Conservation (phyloP, 805 yeast genomes). For the Grigorovia humatica region DNA sequence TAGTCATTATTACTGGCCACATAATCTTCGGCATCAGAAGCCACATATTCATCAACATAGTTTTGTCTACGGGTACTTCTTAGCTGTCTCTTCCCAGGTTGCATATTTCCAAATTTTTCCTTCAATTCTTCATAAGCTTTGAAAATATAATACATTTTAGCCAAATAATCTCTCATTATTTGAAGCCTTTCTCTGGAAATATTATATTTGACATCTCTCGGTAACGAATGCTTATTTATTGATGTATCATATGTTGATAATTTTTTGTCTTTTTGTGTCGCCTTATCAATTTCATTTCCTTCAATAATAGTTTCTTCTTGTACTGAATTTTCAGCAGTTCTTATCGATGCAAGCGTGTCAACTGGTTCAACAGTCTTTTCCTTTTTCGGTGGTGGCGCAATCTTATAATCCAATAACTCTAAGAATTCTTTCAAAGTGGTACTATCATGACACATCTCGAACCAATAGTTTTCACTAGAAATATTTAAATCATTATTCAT, state of each 20-base stretch:
- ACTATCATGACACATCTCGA: slow-evolving; percentile 18
- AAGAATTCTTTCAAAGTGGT: slow-evolving; percentile 13
- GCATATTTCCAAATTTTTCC: slow-evolving; percentile 40
- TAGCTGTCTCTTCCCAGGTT: slow-evolving; percentile 20
- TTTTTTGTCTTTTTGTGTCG: background rate
- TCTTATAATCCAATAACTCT: slow-evolving; percentile 11
- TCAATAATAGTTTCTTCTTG: background rate
- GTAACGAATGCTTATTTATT: slow-evolving; percentile 12
- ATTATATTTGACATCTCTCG: slow-evolving; percentile 16
- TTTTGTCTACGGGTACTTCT: slow-evolving; percentile 17
- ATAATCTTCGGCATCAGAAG: slow-evolving; percentile 6
- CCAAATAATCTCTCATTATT: slow-evolving; percentile 13
- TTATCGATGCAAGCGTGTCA: background rate
- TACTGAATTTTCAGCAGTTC: background rate
- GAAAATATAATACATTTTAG: slow-evolving; percentile 31
- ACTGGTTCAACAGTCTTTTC: slow-evolving; percentile 1
- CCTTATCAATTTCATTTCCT: background rate
- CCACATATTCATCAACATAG: slow-evolving; percentile 11
- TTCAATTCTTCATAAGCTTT: slow-evolving; percentile 55
- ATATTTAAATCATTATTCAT: slow-evolving; percentile 4
- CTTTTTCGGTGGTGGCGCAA: slow-evolving; percentile 3
- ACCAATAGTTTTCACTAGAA: slow-evolving; percentile 14
- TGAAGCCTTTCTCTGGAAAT: slow-evolving; percentile 11
- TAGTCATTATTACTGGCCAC: slow-evolving; percentile 3
- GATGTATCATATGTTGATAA: slow-evolving; percentile 1